Evolutionary conservation across 1,284 basidiomycete species (phyloP), one percentile per base, ranked within the genome.

Genomic region (Rhodotorula sp.): DNA sequence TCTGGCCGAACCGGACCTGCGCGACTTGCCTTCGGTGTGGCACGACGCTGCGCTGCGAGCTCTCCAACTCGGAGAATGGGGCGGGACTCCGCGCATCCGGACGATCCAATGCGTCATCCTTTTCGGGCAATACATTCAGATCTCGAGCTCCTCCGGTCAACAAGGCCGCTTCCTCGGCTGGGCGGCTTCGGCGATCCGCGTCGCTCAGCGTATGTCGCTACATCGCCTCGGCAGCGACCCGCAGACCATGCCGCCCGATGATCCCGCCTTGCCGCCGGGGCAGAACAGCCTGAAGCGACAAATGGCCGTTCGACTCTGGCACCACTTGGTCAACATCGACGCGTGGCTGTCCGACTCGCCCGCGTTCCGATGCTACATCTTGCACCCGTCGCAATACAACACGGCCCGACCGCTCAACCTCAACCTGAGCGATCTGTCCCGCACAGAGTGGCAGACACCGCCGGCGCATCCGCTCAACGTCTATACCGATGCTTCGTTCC

Each of bases 201-300:
- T 71, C 43, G 77, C 77, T 3, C 77, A 78, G 58, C 63, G 75
- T 7, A 47, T 78, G 47, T 74, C 74, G 0, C 60, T 78, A 3
- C 76, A 78, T 57, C 68, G 69, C 43, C 65, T 78, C 7, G 75
- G 76, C 1, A 47, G 49, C n/a, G 59, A 76, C 34, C 52, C 67
- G 15, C 29, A 66, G 23, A 70, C 29, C 47, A 78, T 78, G 77
- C 77, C 77, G 8, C 74, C 73, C 5, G 77, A 78, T 58, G 77
- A 78, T 43, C 74, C 76, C 1, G 76, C 77, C 0, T 65, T 77
- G 4, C 77, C 77, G 34, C 77, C 77, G 0, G 77, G 77, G 20
- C 48, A 56, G 52, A 78, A 76, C 63, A 62, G 63, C 18, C 57
- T 73, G 58, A 78, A 78, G 65, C 59, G 76, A 20, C 70, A 78